Evolutionary conservation across 805 yeast genomes (phyloP), one percentile per base, ranked within the genome.

Genomic region (Kluyveromyces nonfermentans): DNA sequence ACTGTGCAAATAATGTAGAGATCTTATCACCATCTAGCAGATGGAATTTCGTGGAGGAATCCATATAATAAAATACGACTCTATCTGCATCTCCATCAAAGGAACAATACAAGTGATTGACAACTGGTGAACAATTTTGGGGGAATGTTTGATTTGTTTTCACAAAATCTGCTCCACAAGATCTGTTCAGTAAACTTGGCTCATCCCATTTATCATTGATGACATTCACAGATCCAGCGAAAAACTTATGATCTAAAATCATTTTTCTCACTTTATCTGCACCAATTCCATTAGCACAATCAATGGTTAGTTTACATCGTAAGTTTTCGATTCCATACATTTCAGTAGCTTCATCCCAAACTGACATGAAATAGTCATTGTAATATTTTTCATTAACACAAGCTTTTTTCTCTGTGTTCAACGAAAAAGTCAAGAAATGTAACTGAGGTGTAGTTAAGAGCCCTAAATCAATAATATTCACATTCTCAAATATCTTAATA

Each of bases 61-160:
- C 70, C 37, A 68, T 63, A 60, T 75, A 82, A 62, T 84, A 93
- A 58, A 86, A 85, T 18, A 93, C 85, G 41, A 93, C 81, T 55
- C 98, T 73, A 62, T 93, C 98, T 4, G 98, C 97, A 62, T 93
- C 98, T 41, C 98, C 98, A 60, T 93, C 98, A 58, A 87, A 88
- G 1, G 95, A 85, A 6, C 94, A 82, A 54, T 77, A 82, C 41
- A 89, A 66, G 5, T 75, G 65, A 2, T 50, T 54, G 0, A 79
- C 75, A 1, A 50, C 41, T 6, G 32, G 38, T 20, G 31, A 43
- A 12, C 84, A 68, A 33, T 79, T 81, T 3, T 68, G 62, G 7
- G 98, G 98, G 37, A 83, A 70, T 44, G 65, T 71, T 57, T 93
- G 97, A 60, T 80, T 78, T 2, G 96, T 87, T 64, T 93, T 93